These are phyloP conservation scores for Rhodomyrtus psidioides DNA, from an alignment of 441 rosid species.

Conservation along the genomic window DNA sequence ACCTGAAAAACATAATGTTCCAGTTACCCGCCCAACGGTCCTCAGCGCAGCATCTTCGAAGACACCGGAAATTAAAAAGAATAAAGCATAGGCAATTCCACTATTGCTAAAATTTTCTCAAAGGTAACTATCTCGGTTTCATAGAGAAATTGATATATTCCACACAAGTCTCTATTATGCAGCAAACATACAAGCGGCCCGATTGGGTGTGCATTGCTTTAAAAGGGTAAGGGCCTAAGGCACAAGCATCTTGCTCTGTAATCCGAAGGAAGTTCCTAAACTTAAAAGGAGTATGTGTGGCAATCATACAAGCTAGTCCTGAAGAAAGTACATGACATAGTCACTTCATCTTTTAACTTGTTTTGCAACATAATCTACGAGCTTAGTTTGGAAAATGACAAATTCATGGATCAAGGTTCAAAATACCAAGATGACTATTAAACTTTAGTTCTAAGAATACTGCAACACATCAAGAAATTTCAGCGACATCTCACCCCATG, in stretches of 20 bases:
- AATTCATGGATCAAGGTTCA: background rate
- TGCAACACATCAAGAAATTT: background rate
- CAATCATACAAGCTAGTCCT: background rate
- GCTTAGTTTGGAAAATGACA: background rate
- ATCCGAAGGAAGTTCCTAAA: background rate
- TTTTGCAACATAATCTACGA: background rate
- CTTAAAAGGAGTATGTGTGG: background rate
- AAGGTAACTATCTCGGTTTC: no score
- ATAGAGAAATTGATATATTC: no score
- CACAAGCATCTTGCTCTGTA: background rate
- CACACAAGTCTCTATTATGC: background rate
- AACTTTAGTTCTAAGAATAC: background rate
- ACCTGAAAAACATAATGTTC: no score
- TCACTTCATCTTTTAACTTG: background rate
- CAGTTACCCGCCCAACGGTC: no score
- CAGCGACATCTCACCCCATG: background rate
- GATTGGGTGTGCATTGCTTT: no score
- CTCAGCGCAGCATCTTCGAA: no score
- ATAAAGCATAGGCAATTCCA: no score
- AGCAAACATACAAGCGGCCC: background rate
- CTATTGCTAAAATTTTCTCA: no score
- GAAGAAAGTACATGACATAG: background rate
- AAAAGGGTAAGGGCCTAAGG: background rate
- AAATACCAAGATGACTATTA: background rate
- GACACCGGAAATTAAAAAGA: background rate